These are phyloP conservation scores for Aspergillus sp. DNA, from an alignment of 2,329 filamentous ascomycete species.

Conservation along the genomic window DNA sequence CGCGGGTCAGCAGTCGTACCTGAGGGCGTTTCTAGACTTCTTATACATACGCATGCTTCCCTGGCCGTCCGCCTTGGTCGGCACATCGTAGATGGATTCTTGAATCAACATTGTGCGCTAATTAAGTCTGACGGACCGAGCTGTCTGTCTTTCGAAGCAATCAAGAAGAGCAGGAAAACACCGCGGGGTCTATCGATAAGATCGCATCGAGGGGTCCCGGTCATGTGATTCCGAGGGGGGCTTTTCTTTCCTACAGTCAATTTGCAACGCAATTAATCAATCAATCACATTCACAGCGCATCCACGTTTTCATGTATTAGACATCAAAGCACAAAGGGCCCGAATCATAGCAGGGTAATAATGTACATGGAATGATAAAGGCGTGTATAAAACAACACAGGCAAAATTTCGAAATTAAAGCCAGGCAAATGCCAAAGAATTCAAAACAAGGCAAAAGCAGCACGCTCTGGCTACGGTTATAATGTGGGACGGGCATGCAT, in stretches of 20 bases:
- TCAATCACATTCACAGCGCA: not conserved
- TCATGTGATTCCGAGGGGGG: slow-evolving; percentile 19
- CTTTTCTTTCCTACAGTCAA: not conserved
- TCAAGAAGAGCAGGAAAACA: not conserved
- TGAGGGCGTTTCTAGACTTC: not conserved
- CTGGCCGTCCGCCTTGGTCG: slow-evolving; percentile 37
- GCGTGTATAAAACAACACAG: not conserved
- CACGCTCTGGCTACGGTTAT: not conserved
- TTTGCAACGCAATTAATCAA: not conserved
- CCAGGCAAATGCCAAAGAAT: not conserved
- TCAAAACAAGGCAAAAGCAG: not conserved
- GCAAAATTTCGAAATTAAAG: not conserved
- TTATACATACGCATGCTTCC: slow-evolving; percentile 37
- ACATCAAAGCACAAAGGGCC: not conserved
- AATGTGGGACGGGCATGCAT: not conserved
- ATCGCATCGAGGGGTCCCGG: slow-evolving; percentile 14
- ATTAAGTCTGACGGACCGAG: not conserved
- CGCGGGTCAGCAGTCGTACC: not conserved
- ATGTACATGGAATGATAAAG: not conserved
- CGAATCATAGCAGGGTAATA: not conserved
- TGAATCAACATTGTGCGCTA: slow-evolving; percentile 34
- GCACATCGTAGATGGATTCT: slow-evolving; percentile 38
- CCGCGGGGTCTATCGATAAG: slow-evolving; percentile 20
- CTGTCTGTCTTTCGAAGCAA: not conserved
- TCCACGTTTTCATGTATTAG: not conserved